These are phyloP conservation scores for Boletellus sp. DNA, from an alignment of 1,284 basidiomycete species.

Conservation along the genomic window DNA sequence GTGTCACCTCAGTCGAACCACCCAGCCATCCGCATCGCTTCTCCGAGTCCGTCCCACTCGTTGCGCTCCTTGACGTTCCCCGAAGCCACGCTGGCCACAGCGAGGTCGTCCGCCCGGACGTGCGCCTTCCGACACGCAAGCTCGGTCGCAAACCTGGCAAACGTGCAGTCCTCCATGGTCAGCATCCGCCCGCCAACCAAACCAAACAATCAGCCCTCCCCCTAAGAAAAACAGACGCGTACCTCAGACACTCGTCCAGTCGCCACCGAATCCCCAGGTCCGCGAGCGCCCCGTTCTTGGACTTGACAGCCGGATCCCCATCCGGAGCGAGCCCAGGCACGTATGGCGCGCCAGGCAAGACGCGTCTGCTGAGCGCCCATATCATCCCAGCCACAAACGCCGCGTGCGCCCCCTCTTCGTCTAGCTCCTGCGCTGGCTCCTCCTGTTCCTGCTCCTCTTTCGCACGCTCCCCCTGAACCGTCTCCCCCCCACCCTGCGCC, in stretches of 20 bases:
- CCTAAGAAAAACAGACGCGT: slow-evolving; percentile 1
- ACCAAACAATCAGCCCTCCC: no score
- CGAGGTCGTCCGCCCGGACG: slow-evolving; percentile 1
- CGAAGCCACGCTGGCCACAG: slow-evolving; percentile 4
- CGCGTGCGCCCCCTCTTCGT: slow-evolving; percentile 73
- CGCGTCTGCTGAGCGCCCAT: slow-evolving; percentile 61
- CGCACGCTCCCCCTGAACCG: no score
- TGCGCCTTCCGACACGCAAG: slow-evolving; percentile 65
- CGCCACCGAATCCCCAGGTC: slow-evolving; percentile 56
- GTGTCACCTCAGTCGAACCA: slow-evolving; percentile 54
- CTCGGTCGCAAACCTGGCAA: slow-evolving; percentile 68
- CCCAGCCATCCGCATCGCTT: slow-evolving; percentile 68
- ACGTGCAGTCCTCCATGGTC: background rate
- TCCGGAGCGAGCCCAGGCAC: slow-evolving; percentile 46
- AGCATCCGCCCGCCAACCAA: background rate
- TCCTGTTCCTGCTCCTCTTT: background rate
- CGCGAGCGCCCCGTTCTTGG: slow-evolving; percentile 47
- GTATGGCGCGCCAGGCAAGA: slow-evolving; percentile 69
- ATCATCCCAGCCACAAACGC: slow-evolving; percentile 82
- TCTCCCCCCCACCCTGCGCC: slow-evolving; percentile 9
- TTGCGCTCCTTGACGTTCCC: slow-evolving; percentile 23
- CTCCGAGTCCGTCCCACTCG: slow-evolving; percentile 62
- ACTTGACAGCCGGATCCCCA: slow-evolving; percentile 23
- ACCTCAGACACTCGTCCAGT: slow-evolving; percentile 75
- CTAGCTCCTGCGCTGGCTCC: slow-evolving; percentile 41